Evolutionary conservation across 179 eudicot genomes (phyloP), one percentile per base, ranked within the genome.

Genomic region (Amaranthus tricolor): DNA sequence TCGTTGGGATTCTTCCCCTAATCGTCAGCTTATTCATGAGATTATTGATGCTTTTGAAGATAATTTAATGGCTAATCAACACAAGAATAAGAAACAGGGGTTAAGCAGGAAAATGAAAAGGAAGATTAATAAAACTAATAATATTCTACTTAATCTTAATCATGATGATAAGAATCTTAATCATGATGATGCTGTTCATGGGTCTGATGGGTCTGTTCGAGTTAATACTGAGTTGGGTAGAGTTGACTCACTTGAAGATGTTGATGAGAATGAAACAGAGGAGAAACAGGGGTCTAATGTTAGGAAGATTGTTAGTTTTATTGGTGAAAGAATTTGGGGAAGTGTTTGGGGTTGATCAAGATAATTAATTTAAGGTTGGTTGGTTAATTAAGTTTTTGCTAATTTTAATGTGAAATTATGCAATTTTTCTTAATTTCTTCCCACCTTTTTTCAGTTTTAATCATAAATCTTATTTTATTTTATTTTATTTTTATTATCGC

Each of bases 1-100:
- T 17, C 84, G 88, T 51, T 93, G 98, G 98, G 93, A 91, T 74
- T 75, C 89, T 4, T 93, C 98, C n/a, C 93, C 93, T 11, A 93
- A 88, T 66, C 89, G 93, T 1, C 90, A 89, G 4, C 80, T 86
- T 15, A 93, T 93, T n/a, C 95, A 93, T 64, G 88, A 93, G 54
- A 89, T 89, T 8, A 86, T 93, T 48, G 98, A 93, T 9, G 91
- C 88, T 17, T 88, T 82, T 20, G 98, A 93, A 64, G 94, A 91
- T n/a, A 81, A 75, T 66, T 73, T 85, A 58, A 15, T 75, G 9
- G 20, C 64, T 0, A 31, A 31, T 31, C 40, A 31, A 31, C 74
- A 71, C 45, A 59, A 52, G 24, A 83, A 71, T 71, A 84, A 67
- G 53, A 73, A 78, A 52, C 78, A 80, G 15, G 82, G 80, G n/a